Conservation (phyloP, 2,329 filamentous ascomycete species). For the Aspergillus sp. region DNA sequence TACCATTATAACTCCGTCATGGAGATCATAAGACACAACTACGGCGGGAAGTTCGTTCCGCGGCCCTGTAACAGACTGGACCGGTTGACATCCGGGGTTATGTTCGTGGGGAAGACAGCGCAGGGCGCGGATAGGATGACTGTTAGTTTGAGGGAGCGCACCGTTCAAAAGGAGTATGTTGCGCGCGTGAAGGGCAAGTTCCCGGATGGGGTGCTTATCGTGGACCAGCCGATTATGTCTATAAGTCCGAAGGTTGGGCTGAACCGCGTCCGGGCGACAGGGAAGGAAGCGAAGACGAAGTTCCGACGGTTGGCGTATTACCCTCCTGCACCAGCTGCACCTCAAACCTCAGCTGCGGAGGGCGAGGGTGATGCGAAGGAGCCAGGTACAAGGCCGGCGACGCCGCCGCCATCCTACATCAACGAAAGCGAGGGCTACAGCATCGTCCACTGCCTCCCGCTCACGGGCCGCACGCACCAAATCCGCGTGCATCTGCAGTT, state of each 20-base stretch:
- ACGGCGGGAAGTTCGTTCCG: constrained; percentile 58
- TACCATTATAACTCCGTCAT: constrained; percentile 95
- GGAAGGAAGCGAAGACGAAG: constrained; percentile 84
- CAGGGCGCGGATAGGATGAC: constrained; percentile 76
- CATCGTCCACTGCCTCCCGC: constrained; percentile 87
- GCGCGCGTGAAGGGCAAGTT: constrained; percentile 89
- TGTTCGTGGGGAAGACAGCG: constrained; percentile 92
- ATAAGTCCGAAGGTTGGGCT: constrained; percentile 94
- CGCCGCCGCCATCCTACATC: constrained; percentile 32
- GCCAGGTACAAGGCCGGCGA: constrained; percentile 29
- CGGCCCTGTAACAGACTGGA: constrained; percentile 90
- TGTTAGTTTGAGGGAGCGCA: constrained; percentile 73
- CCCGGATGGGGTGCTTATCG: constrained; percentile 85
- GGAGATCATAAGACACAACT: constrained; percentile 85
- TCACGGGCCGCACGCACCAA: constrained; percentile 94
- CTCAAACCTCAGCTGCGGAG: neutral
- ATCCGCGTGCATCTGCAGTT: constrained; percentile 93
- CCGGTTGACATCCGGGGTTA: constrained; percentile 89
- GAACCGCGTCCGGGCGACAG: constrained; percentile 90
- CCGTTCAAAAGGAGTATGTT: constrained; percentile 92
- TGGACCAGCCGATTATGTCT: constrained; percentile 88
- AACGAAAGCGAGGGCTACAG: constrained; percentile 73
- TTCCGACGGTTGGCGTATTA: constrained; percentile 95
- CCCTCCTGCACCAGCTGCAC: constrained; percentile 43
- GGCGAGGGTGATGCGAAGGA: constrained; percentile 19